Conservation (phyloP, 306 rosid species). For the Sesbania bispinosa region DNA sequence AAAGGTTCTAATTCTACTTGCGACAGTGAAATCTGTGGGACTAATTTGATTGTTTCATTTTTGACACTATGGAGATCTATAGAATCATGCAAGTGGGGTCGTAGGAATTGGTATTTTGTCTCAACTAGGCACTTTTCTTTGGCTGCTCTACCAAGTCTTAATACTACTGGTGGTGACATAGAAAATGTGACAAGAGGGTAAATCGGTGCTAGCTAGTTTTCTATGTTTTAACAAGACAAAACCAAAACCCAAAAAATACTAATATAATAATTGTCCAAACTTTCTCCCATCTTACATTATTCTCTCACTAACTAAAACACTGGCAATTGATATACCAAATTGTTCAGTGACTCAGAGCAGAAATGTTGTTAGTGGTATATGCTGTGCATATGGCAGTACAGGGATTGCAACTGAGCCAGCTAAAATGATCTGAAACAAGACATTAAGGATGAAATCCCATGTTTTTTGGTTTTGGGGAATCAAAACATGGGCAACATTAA, state of each 20-base stretch:
- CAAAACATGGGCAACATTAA: constrained; percentile 69
- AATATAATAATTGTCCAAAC: neutral
- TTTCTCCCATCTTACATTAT: constrained; percentile 11
- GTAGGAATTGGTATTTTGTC: constrained; percentile 28
- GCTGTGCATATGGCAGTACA: constrained; percentile 26
- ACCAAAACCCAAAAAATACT: constrained; percentile 15
- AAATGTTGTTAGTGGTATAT: constrained; percentile 30
- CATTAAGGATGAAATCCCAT: constrained; percentile 62
- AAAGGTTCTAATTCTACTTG: neutral
- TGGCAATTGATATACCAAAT: constrained; percentile 14
- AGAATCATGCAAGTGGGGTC: constrained; percentile 29
- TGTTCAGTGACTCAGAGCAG: constrained; percentile 19
- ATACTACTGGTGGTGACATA: neutral
- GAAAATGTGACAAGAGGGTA: constrained; percentile 24
- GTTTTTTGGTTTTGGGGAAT: constrained; percentile 67
- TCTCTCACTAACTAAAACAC: constrained; percentile 1
- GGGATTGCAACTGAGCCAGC: constrained; percentile 29
- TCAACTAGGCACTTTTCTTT: constrained; percentile 20
- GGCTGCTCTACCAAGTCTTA: constrained; percentile 6
- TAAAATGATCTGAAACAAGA: constrained; percentile 40
- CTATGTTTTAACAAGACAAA: constrained; percentile 22
- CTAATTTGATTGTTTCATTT: constrained; percentile 23
- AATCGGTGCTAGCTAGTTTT: constrained; percentile 9
- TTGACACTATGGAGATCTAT: neutral
- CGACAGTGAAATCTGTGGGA: constrained; percentile 8